These are phyloP conservation scores for Inga laurina DNA, from an alignment of 306 rosid genomes.

Conservation along the genomic window DNA sequence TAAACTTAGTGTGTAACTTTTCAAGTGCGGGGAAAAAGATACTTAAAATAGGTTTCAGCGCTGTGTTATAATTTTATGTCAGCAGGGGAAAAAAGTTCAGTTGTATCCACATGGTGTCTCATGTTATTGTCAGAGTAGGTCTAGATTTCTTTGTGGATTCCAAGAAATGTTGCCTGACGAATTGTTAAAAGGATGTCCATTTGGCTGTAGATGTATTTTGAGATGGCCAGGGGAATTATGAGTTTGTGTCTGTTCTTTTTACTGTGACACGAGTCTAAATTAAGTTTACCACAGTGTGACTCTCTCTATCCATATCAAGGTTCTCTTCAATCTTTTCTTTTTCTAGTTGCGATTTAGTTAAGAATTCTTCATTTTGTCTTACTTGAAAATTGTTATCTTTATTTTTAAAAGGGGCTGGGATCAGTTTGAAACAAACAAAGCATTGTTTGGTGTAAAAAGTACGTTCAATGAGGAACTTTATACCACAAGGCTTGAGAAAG, in stretches of 20 bases:
- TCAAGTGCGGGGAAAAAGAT: not conserved
- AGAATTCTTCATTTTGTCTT: constrained; percentile 5
- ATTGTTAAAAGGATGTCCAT: not conserved
- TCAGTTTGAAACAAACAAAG: constrained; percentile 88
- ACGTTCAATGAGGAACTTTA: constrained; percentile 87
- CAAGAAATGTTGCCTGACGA: constrained; percentile 23
- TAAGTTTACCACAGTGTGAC: constrained; percentile 9
- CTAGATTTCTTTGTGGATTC: constrained; percentile 2
- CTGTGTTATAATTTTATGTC: constrained; percentile 1
- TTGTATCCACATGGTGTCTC: constrained; percentile 20
- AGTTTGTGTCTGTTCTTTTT: constrained; percentile 22
- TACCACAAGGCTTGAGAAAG: constrained; percentile 88
- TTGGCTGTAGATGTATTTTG: constrained; percentile 16
- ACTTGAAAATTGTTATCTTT: not conserved
- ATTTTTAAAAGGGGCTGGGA: constrained; percentile 72
- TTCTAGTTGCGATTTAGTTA: not conserved
- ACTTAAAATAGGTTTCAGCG: constrained; percentile 5
- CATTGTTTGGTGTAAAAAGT: constrained; percentile 89
- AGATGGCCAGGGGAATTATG: not conserved
- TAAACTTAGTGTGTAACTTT: not conserved
- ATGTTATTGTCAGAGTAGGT: not conserved
- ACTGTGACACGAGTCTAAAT: constrained; percentile 13
- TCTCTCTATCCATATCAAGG: not conserved
- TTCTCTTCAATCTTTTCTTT: constrained; percentile 11
- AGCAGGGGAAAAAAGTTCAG: not conserved